These are phyloP conservation scores for Colletotrichum echinochloae DNA, from an alignment of 2,329 filamentous ascomycete genomes.

Conservation along the genomic window DNA sequence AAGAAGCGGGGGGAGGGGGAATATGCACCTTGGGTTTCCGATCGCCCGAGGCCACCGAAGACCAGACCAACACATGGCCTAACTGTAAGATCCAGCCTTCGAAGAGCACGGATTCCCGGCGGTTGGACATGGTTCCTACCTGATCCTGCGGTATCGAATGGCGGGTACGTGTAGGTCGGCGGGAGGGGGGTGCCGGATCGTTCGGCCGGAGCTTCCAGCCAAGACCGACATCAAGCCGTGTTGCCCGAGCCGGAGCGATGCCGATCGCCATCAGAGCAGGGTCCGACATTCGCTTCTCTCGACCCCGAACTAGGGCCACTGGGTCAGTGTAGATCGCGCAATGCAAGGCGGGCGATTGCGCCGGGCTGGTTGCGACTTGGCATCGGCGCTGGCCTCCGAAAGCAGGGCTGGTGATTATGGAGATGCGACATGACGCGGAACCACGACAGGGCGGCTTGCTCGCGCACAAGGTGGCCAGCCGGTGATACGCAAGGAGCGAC, in stretches of 20 bases:
- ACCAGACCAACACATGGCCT: slow-evolving; percentile 31
- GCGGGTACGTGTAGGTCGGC: no score
- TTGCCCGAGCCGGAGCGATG: slow-evolving; percentile 32
- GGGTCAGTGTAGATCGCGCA: not conserved
- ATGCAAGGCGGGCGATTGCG: not conserved
- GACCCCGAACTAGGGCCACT: not conserved
- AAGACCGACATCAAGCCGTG: slow-evolving; percentile 32
- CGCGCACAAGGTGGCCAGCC: not conserved
- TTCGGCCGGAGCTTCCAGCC: slow-evolving; percentile 34
- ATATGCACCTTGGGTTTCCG: slow-evolving; percentile 34
- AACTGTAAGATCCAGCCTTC: slow-evolving; percentile 2
- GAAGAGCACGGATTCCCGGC: slow-evolving; percentile 20
- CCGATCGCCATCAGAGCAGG: slow-evolving; percentile 33
- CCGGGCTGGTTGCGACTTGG: not conserved
- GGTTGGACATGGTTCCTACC: not conserved
- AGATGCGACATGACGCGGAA: not conserved
- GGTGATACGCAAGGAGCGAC: not conserved
- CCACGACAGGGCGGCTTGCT: not conserved
- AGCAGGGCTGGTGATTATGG: no score
- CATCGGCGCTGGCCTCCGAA: no score
- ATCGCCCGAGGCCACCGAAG: slow-evolving; percentile 38
- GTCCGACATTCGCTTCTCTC: slow-evolving; percentile 1
- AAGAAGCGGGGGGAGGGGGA: slow-evolving; percentile 19
- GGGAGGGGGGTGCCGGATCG: slow-evolving; percentile 13
- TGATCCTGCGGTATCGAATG: slow-evolving; percentile 12